Conservation (phyloP, 1,284 basidiomycete genomes). For the Rhodotorula mucilaginosa region DNA sequence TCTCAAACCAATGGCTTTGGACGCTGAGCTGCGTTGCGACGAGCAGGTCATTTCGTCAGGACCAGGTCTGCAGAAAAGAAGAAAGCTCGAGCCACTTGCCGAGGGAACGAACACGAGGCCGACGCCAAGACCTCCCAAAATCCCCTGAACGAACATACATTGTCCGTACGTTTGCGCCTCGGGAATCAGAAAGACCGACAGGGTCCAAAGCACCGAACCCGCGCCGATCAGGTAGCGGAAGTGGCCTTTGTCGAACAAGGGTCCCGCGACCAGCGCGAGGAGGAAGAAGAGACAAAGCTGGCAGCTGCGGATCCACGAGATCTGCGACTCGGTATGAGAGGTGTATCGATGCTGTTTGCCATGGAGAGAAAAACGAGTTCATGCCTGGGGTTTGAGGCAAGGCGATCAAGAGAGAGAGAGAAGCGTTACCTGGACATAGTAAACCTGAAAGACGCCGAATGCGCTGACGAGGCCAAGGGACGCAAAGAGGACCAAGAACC, state of each 20-base stretch:
- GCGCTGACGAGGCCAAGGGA: constrained; percentile 23
- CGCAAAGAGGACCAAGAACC: constrained; percentile 18
- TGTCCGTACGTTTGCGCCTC: constrained; percentile 19
- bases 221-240: constrained; percentile 7
- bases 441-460: constrained; percentile 21
- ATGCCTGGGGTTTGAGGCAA: too few relatives aligned
- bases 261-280: constrained; percentile 14
- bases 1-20: constrained; percentile 22
- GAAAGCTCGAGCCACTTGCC: neutral
- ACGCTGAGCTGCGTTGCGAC: constrained; percentile 1
- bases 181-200: constrained; percentile 22
- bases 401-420: too few relatives aligned
- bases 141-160: constrained; percentile 22
- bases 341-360: constrained; percentile 4
- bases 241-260: constrained; percentile 18
- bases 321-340: constrained; percentile 3
- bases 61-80: neutral
- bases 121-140: constrained; percentile 25
- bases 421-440: constrained; percentile 11
- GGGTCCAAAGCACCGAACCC: constrained; percentile 9
- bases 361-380: neutral
- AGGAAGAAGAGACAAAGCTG: constrained; percentile 33
- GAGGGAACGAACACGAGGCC: constrained; percentile 28
- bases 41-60: neutral
- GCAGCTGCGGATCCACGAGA: constrained; percentile 26